These are phyloP conservation scores for Ramularia endophylla DNA, from an alignment of 2,329 filamentous ascomycete species.

Conservation along the genomic window DNA sequence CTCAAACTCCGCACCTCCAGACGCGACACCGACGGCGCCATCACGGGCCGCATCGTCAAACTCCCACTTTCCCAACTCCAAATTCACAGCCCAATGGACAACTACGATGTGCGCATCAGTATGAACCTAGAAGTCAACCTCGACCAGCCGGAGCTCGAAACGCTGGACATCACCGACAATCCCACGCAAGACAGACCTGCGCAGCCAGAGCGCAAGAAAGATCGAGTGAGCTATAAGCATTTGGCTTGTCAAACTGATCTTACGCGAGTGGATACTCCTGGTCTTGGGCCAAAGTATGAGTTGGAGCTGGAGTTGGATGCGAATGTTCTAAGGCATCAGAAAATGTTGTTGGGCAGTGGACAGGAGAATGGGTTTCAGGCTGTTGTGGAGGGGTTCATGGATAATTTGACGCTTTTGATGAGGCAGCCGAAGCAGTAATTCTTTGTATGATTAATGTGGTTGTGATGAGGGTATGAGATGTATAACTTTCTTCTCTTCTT, in stretches of 20 bases:
- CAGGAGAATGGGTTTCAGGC: constrained; percentile 57
- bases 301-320: constrained; percentile 73
- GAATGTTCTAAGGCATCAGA: constrained; percentile 59
- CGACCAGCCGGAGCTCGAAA: constrained; percentile 53
- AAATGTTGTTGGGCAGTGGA: constrained; percentile 47
- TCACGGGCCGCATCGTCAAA: constrained; percentile 85
- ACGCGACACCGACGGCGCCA: constrained; percentile 61
- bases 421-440: constrained; percentile 8
- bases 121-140: constrained; percentile 85
- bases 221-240: constrained; percentile 86
- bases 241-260: constrained; percentile 84
- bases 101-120: constrained; percentile 87
- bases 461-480: no score
- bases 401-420: constrained; percentile 61
- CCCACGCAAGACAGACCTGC: constrained; percentile 38
- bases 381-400: constrained; percentile 66
- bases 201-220: constrained; percentile 54
- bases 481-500: no score
- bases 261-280: constrained; percentile 68
- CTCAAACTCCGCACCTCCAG: constrained; percentile 54
- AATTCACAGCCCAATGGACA: constrained; percentile 68
- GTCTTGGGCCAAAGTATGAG: constrained; percentile 63
- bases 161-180: constrained; percentile 46
- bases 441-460: constrained; percentile 1
- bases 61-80: constrained; percentile 75